Evolutionary conservation across 176 grass and related monocot genomes (phyloP).

Genomic region (Thalia dealbata): DNA sequence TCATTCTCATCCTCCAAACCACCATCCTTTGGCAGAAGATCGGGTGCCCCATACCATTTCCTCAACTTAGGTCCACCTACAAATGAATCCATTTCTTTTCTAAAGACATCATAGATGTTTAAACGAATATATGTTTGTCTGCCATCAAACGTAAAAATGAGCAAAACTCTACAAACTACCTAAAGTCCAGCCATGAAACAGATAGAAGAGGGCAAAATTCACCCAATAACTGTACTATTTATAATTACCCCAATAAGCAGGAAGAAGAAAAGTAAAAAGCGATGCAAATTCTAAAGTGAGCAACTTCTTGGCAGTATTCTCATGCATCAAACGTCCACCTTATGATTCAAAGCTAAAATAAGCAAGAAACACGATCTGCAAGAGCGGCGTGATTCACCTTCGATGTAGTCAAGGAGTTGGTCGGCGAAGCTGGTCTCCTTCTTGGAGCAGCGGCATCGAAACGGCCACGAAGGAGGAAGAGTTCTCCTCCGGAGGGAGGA

Average conservation of each 20-base stretch:
- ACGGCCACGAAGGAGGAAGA: background rate
- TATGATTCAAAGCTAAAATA: background rate
- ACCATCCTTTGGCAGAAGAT: constrained; percentile 72
- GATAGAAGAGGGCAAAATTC: no score
- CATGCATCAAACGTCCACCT: background rate
- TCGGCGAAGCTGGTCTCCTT: constrained; percentile 78
- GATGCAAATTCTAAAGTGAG: no score
- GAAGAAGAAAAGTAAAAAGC: no score
- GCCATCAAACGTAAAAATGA: background rate
- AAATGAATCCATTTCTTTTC: constrained; percentile 1
- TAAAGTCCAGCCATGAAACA: no score
- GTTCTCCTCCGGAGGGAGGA: constrained; percentile 3
- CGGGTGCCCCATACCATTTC: constrained; percentile 83
- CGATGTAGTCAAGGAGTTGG: constrained; percentile 84
- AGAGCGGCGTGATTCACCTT: constrained; percentile 32
- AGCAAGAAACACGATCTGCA: background rate
- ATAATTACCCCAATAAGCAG: no score
- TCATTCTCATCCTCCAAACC: constrained; percentile 40
- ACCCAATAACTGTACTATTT: no score
- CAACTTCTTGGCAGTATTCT: background rate
- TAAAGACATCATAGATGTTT: background rate
- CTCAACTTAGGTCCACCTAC: constrained; percentile 90
- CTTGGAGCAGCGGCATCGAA: constrained; percentile 31
- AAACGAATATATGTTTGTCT: background rate
- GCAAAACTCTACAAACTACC: background rate